Evolutionary conservation across 768 basidiomycete species (phyloP).

Genomic region (Tulasnella sp.): DNA sequence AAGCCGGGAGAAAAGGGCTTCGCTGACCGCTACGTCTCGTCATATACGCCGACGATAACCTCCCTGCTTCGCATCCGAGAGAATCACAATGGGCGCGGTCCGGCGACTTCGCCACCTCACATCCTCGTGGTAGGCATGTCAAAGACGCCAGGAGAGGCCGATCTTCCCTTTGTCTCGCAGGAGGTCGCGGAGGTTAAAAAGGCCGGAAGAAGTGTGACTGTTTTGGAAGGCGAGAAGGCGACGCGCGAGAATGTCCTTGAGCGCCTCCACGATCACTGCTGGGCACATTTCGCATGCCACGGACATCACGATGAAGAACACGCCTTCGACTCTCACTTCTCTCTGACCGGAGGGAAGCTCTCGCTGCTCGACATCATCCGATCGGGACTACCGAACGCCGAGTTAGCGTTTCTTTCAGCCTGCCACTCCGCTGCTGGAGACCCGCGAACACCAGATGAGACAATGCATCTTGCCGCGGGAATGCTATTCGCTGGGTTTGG

Average conservation of each 20-base stretch:
- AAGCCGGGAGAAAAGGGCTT: neutral
- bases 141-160: neutral
- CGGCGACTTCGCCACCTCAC: neutral
- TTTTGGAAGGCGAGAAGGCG: neutral
- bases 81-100: neutral
- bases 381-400: neutral
- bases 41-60: neutral
- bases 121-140: neutral
- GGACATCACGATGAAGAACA: neutral
- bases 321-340: neutral
- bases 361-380: neutral
- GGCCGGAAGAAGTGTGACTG: neutral
- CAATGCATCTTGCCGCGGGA: neutral
- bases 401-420: neutral
- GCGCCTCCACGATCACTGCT: neutral
- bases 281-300: neutral
- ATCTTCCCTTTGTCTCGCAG: neutral
- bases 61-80: neutral
- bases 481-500: neutral
- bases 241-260: neutral
- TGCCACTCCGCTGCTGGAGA: neutral
- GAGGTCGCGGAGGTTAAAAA: neutral
- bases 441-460: neutral
- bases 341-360: neutral
- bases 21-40: neutral